Conservation (phyloP, 306 rosid genomes). For the Malus orientalis region DNA sequence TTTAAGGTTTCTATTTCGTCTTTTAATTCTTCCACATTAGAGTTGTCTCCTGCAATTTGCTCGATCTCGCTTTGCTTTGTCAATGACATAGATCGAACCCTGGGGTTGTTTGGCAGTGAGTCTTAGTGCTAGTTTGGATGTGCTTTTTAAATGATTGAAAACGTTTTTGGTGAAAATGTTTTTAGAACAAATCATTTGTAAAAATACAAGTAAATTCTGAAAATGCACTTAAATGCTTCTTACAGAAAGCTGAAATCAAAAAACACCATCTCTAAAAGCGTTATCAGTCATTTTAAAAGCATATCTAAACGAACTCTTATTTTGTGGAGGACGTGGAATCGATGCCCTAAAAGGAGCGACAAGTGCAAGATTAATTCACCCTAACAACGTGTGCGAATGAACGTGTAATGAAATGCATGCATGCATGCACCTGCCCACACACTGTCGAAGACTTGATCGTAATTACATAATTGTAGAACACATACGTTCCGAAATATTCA, state of each 20-base stretch:
- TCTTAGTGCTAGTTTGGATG: slow-evolving; percentile 24
- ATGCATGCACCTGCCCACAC: not conserved
- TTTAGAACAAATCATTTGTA: no score
- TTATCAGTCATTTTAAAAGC: no score
- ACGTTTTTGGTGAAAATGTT: no score
- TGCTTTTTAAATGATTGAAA: no score
- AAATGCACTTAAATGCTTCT: no score
- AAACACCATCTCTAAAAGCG: no score
- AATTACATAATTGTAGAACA: not conserved
- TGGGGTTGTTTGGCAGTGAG: slow-evolving; percentile 61
- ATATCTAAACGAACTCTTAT: no score
- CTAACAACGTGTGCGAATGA: slow-evolving; percentile 11
- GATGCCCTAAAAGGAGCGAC: slow-evolving; percentile 26
- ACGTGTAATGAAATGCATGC: not conserved
- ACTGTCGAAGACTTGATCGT: not conserved
- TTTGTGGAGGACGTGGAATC: no score
- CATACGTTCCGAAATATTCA: not conserved
- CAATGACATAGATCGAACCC: slow-evolving; percentile 55
- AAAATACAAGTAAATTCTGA: no score
- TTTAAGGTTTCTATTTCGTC: not conserved
- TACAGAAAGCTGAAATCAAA: no score
- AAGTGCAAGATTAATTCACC: not conserved
- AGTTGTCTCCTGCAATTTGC: not conserved
- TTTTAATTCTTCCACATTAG: not conserved
- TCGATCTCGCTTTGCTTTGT: slow-evolving; percentile 38